phyloP scores from a whole-genome alignment of 176 grass and related monocot genomes.

The Oryza australiensis region DNA sequence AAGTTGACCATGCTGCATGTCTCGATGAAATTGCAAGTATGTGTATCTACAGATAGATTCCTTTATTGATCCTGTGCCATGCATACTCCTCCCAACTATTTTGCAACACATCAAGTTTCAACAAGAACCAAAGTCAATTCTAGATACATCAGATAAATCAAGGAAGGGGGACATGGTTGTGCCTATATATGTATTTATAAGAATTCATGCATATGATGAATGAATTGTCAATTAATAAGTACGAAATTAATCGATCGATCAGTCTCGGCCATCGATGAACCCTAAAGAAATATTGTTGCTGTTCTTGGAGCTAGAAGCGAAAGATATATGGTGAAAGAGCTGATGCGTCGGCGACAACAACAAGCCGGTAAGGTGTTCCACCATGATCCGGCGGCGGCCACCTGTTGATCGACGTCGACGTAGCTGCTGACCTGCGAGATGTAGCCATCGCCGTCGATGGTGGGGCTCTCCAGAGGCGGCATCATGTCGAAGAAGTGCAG shows the following conservation, averaged over 20 bases:
- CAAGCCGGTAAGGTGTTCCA: conserved; percentile 55
- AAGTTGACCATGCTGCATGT: too few relatives aligned
- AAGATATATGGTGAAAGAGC: conserved; percentile 40
- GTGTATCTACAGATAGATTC: too few relatives aligned
- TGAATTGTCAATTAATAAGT: neutral
- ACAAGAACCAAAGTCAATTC: too few relatives aligned
- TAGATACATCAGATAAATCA: too few relatives aligned
- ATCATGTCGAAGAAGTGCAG: conserved; percentile 47
- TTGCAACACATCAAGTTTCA: too few relatives aligned
- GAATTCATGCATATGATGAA: neutral
- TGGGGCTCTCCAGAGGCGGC: conserved; percentile 39
- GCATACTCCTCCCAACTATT: too few relatives aligned
- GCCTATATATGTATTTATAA: neutral
- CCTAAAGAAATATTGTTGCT: conserved; percentile 34
- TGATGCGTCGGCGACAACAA: conserved; percentile 40
- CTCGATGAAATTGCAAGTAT: too few relatives aligned
- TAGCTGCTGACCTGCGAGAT: conserved; percentile 17
- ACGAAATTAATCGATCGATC: conserved; percentile 5
- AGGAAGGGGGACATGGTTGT: too few relatives aligned
- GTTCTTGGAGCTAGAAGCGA: conserved; percentile 44
- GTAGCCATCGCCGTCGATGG: neutral
- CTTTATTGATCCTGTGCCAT: too few relatives aligned
- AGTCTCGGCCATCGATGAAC: neutral
- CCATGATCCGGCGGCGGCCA: conserved; percentile 24
- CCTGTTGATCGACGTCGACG: conserved; percentile 12